Base-by-base conservation (phyloP, 169 alveolate genomes). In the Pseudocohnilembus persalinus region DNA sequence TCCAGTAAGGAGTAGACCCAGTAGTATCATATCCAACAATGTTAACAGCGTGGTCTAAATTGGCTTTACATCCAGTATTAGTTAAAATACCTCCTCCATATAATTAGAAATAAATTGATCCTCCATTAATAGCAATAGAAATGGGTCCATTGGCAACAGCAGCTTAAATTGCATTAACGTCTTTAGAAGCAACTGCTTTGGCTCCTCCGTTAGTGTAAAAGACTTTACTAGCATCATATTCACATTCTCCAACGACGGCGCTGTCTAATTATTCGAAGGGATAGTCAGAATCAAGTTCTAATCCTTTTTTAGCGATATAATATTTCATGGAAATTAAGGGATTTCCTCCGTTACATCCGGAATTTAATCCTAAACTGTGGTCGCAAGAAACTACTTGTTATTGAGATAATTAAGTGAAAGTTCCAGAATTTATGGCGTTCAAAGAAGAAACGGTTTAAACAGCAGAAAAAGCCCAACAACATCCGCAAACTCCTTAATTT, bases 331-430 rank as follows among this genome's bases (percentile, higher is more conserved):
- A 98, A 31, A 84, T 63, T 77, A 88, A 93, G 86, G 92, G 85
- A 64, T 81, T 78, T 32, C 99, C 99, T 29, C 99, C 99, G 72
- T 88, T 68, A 85, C 97, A 93, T 31, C 98, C 98, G 64, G 31
- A 32, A 76, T 84, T 87, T 26, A 64, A 79, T 30, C 32, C 65
- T 30, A 95, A 92, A 81, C 99, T 96, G 83, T 94, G 97, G 32
- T 96, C 93, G 29, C 97, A 83, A 90, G 96, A 95, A 83, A 97
- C 98, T 84, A 85, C 98, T 73, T 99, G 96, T 65, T 96, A 85
- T 11, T 74, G 31, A 29, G 85, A 72, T 0, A 29, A n/a, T 28
- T 80, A 33, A 63, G 32, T 29, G 31, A n/a, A n/a, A n/a, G n/a
- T n/a, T n/a, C n/a, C n/a, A 1, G n/a, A 29, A 78, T 81, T 78